phyloP scores from a whole-genome alignment of 192 early-diverging fungal genomes.

The Linnemannia exigua region DNA sequence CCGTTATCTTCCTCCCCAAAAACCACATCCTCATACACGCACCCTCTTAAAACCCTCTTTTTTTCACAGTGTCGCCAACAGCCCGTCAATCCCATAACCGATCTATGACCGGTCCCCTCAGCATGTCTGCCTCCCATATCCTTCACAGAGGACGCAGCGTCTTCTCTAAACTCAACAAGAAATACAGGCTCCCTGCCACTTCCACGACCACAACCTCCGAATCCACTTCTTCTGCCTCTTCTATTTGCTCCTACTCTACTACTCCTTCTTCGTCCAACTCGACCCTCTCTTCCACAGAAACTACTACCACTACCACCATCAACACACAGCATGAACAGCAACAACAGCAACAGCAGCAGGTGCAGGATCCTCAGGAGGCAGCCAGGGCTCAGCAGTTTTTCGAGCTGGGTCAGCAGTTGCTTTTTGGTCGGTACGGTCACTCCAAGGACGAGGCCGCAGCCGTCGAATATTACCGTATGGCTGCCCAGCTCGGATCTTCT shows the following conservation, averaged over 20 bases:
- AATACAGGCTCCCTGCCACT: constrained; percentile 40
- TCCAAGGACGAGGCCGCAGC: constrained; percentile 63
- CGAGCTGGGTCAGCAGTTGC: constrained; percentile 45
- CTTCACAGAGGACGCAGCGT: constrained; percentile 54
- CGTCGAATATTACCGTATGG: constrained; percentile 64
- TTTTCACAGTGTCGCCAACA: neutral
- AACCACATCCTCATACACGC: neutral
- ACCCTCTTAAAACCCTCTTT: neutral
- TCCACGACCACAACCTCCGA: constrained; percentile 23
- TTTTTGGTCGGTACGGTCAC: constrained; percentile 68
- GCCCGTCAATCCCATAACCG: neutral
- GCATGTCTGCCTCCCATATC: constrained; percentile 52
- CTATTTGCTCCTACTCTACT: constrained; percentile 43
- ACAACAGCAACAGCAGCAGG: neutral
- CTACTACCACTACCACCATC: neutral
- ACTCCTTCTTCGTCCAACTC: constrained; percentile 21
- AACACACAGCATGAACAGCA: neutral
- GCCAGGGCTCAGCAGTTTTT: constrained; percentile 42
- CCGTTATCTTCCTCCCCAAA: neutral
- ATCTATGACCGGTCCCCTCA: constrained; percentile 10
- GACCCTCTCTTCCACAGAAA: constrained; percentile 21
- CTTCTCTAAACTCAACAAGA: constrained; percentile 58
- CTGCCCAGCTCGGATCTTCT: constrained; percentile 59
- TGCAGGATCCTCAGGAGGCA: constrained; percentile 28
- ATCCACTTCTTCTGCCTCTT: constrained; percentile 23